Percentiles rank a stretch among this genome's conserved stretches.
Evolutionary conservation across 2,329 filamentous ascomycete species (phyloP).

Genomic region (Phyllosticta citribraziliensis): DNA sequence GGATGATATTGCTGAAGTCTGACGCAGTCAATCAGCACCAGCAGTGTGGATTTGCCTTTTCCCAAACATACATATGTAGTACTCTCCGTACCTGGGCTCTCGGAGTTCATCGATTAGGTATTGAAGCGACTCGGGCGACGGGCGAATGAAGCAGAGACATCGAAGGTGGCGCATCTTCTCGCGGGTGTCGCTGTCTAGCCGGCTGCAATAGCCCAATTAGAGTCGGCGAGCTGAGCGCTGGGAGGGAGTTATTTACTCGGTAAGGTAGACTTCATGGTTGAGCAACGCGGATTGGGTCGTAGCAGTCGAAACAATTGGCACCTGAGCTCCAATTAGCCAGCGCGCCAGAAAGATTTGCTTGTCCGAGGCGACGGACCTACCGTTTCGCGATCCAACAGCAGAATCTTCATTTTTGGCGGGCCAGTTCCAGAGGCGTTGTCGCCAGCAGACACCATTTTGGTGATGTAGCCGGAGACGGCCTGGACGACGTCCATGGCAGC

Average conservation of each 20-base stretch:
- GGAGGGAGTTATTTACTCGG: conserved; percentile 47
- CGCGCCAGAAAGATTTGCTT: background rate
- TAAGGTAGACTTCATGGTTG: conserved; percentile 95
- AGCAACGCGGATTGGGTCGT: conserved; percentile 91
- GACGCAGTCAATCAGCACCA: conserved; percentile 9
- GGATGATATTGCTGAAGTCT: conserved; percentile 93
- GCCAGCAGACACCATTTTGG: conserved; percentile 84
- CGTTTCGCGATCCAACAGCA: conserved; percentile 88
- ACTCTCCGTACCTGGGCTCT: conserved; percentile 95
- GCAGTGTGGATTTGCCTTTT: conserved; percentile 6
- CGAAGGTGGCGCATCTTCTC: conserved; percentile 98
- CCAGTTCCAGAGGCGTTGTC: conserved; percentile 59
- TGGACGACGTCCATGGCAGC: conserved; percentile 82
- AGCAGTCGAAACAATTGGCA: conserved; percentile 86
- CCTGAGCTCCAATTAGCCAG: conserved; percentile 31
- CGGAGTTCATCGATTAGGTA: conserved; percentile 88
- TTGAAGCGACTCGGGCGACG: conserved; percentile 86
- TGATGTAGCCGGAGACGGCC: conserved; percentile 88
- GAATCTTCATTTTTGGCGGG: conserved; percentile 94
- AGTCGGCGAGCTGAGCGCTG: conserved; percentile 6
- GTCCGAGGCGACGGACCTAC: conserved; percentile 43
- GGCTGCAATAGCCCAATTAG: conserved; percentile 34
- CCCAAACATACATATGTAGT: conserved; percentile 58
- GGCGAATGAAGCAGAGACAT: conserved; percentile 86
- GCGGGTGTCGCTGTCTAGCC: conserved; percentile 75